These are phyloP conservation scores for Mycena crocata DNA, from an alignment of 768 basidiomycete species.

Conservation along the genomic window DNA sequence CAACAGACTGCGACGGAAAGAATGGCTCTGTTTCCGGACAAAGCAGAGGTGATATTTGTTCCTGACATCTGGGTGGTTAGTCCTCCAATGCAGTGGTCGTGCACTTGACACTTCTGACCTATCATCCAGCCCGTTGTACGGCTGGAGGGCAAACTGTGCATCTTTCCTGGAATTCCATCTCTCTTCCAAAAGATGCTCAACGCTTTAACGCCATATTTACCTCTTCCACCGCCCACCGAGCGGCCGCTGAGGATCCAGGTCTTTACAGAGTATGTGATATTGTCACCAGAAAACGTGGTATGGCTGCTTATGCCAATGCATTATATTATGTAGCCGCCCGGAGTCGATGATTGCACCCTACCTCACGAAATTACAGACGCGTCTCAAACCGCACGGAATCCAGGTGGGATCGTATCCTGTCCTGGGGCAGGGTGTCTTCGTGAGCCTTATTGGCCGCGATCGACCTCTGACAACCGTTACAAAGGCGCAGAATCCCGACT, in stretches of 20 bases:
- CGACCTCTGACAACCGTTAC: conserved; percentile 21
- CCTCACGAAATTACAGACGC: conserved; percentile 79
- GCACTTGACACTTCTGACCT: conserved; percentile 7
- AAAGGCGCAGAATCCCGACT: neutral
- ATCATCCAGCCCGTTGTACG: conserved; percentile 84
- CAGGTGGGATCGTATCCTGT: conserved; percentile 86
- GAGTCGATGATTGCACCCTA: conserved; percentile 90
- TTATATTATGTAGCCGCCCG: conserved; percentile 57
- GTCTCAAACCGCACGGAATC: conserved; percentile 79
- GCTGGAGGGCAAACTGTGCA: conserved; percentile 85
- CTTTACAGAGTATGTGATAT: conserved; percentile 73
- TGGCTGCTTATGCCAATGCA: conserved; percentile 8
- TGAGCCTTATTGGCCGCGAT: conserved; percentile 72
- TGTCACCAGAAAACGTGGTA: neutral
- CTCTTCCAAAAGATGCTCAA: conserved; percentile 88
- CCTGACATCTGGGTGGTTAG: conserved; percentile 89
- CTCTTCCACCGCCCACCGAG: conserved; percentile 79
- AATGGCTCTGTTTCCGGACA: conserved; percentile 91
- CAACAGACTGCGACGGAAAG: conserved; percentile 82
- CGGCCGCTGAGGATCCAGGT: conserved; percentile 86
- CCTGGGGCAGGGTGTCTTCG: conserved; percentile 73
- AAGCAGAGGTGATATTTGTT: conserved; percentile 84
- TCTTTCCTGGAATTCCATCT: conserved; percentile 91
- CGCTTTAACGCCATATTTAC: conserved; percentile 76
- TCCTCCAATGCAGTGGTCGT: conserved; percentile 2